Evolutionary conservation across 148 eudicot genomes (phyloP).

Genomic region (Silene latifolia): DNA sequence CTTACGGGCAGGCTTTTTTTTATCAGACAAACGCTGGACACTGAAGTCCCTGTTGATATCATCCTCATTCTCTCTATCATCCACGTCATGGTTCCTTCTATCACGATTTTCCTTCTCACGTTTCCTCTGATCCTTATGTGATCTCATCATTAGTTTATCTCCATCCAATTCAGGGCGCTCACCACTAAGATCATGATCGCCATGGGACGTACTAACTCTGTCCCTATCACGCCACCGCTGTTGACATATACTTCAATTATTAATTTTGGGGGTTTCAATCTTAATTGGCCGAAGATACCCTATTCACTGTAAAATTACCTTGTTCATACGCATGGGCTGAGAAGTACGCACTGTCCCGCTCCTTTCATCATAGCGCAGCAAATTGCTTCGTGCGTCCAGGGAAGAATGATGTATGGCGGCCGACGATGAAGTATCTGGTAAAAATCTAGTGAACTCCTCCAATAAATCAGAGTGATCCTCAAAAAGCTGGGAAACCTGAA

Average conservation of each 20-base stretch:
- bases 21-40: constrained; percentile 57
- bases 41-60: constrained; percentile 50
- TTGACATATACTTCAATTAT: constrained; percentile 19
- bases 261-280: background rate
- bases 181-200: constrained; percentile 58
- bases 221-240: constrained; percentile 66
- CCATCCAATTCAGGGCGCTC: constrained; percentile 75
- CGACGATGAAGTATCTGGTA: constrained; percentile 79
- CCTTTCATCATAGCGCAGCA: constrained; percentile 58
- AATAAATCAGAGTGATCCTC: constrained; percentile 79
- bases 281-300: background rate
- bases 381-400: constrained; percentile 46
- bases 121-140: constrained; percentile 75
- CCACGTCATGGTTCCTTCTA: constrained; percentile 57
- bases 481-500: constrained; percentile 57
- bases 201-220: constrained; percentile 45
- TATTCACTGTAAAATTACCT: constrained; percentile 38
- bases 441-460: constrained; percentile 89
- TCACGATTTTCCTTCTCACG: constrained; percentile 83
- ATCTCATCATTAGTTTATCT: constrained; percentile 53
- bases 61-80: constrained; percentile 62
- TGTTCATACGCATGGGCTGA: constrained; percentile 57
- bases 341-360: constrained; percentile 50
- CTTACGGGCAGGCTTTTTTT: constrained; percentile 61
- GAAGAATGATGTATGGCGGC: constrained; percentile 42